phyloP scores from a whole-genome alignment of 1,284 basidiomycete species.

The Peniophora sp. region DNA sequence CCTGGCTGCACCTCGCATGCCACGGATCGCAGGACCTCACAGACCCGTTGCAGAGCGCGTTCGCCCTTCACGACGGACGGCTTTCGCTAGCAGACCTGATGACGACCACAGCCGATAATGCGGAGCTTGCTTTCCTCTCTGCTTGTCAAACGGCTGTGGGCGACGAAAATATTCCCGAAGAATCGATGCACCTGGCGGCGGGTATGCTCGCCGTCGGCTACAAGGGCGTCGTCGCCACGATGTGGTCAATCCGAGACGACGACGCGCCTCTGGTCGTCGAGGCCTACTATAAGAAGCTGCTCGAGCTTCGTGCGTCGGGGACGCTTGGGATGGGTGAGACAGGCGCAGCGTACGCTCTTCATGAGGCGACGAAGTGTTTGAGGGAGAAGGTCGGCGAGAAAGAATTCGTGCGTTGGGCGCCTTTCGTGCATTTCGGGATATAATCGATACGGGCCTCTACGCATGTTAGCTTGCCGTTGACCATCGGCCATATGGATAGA shows the following conservation, averaged over 20 bases:
- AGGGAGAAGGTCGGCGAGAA: background rate
- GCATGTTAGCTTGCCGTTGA: too few relatives aligned
- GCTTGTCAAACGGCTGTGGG: background rate
- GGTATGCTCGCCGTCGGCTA: conserved; percentile 16
- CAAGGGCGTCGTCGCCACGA: conserved; percentile 14
- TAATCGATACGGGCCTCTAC: too few relatives aligned
- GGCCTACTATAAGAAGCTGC: conserved; percentile 1
- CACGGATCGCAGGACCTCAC: too few relatives aligned
- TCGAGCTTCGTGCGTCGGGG: background rate
- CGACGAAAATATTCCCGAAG: conserved; percentile 9
- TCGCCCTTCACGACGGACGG: background rate
- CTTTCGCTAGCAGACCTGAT: background rate
- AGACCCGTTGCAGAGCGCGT: background rate
- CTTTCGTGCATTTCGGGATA: background rate
- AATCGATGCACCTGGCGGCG: conserved; percentile 16
- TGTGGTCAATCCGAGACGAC: conserved; percentile 17
- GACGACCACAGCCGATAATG: background rate
- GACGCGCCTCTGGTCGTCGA: conserved; percentile 9
- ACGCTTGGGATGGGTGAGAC: background rate
- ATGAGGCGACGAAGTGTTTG: background rate
- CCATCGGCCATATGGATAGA: too few relatives aligned
- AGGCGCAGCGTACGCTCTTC: background rate
- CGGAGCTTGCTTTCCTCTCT: conserved; percentile 1
- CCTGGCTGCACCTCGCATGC: too few relatives aligned
- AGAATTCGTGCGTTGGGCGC: background rate